phyloP scores from a whole-genome alignment of 1,284 basidiomycete genomes.

The Neotropicomus parvogracilis region DNA sequence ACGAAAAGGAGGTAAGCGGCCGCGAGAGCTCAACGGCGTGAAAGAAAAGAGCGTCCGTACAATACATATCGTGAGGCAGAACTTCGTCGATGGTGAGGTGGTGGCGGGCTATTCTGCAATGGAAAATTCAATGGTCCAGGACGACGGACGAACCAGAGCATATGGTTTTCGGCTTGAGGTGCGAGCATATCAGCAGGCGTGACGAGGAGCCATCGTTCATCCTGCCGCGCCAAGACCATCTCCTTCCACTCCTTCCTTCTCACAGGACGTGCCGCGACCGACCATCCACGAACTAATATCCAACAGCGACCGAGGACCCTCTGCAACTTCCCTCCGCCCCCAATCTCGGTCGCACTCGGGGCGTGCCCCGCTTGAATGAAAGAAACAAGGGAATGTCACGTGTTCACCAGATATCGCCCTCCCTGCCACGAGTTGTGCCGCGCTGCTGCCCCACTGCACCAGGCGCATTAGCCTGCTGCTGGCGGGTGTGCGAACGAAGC shows the following conservation, averaged over 20 bases:
- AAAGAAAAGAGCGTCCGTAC: constrained; percentile 69
- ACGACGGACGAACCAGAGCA: constrained; percentile 14
- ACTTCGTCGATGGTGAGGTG: constrained; percentile 28
- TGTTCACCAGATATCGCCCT: constrained; percentile 73
- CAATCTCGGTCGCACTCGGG: constrained; percentile 61
- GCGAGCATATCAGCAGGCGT: constrained; percentile 23
- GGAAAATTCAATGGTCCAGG: constrained; percentile 23
- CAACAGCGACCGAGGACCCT: constrained; percentile 50
- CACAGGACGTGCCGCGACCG: constrained; percentile 29
- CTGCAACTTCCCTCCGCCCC: constrained; percentile 55
- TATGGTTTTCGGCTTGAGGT: constrained; percentile 13
- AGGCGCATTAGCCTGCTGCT: constrained; percentile 56
- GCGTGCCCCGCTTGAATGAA: constrained; percentile 46
- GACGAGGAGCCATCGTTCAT: constrained; percentile 23
- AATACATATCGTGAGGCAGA: constrained; percentile 40
- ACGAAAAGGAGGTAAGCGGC: constrained; percentile 32
- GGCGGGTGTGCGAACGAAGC: constrained; percentile 81
- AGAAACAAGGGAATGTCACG: constrained; percentile 37
- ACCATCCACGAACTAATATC: constrained; percentile 39
- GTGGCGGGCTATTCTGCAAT: constrained; percentile 23
- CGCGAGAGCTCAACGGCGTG: constrained; percentile 36
- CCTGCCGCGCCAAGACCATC: constrained; percentile 45
- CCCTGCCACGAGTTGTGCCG: constrained; percentile 51
- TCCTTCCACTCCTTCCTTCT: constrained; percentile 18
- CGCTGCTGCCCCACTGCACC: constrained; percentile 64